Conservation (phyloP, 2,329 filamentous ascomycete genomes). For the Arthrobotrys entomopaga region DNA sequence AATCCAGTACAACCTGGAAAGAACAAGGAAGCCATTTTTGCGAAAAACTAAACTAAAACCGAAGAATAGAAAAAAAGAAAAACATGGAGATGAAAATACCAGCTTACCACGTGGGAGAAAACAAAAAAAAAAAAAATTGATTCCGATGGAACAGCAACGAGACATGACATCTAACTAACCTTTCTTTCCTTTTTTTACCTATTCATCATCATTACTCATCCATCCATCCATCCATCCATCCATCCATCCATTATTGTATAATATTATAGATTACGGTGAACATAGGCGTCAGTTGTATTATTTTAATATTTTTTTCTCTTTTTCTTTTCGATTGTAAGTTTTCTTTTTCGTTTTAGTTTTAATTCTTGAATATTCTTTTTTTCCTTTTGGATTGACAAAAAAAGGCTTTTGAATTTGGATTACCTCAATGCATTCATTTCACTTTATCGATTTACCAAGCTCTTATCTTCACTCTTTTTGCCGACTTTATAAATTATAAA, state of each 20-base stretch:
- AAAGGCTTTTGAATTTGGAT: not conserved
- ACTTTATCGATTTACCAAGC: not conserved
- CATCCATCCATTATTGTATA: conserved; percentile 34
- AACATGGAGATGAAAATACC: no score
- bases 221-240: no score
- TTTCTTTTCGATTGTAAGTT: conserved; percentile 14
- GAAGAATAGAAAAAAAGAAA: no score
- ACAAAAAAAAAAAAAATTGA: no score
- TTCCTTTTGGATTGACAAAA: not conserved
- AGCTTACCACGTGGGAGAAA: no score
- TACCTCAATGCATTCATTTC: not conserved
- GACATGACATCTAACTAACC: not conserved
- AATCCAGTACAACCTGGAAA: conserved; percentile 38
- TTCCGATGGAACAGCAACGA: no score
- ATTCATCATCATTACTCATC: no score
- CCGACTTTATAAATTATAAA: no score
- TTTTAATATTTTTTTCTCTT: conserved; percentile 12
- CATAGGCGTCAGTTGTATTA: conserved; percentile 29
- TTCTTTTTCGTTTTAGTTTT: conserved; percentile 22
- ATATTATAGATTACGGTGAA: conserved; percentile 43
- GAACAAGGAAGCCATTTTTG: conserved; percentile 31
- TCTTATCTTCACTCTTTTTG: no score
- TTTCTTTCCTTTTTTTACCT: not conserved
- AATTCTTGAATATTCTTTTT: conserved; percentile 18
- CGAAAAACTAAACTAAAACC: conserved; percentile 19